Percentiles rank a stretch among this genome's conserved stretches.
phyloP scores from a whole-genome alignment of 2,329 filamentous ascomycete genomes.

The Aureobasidium lini region DNA sequence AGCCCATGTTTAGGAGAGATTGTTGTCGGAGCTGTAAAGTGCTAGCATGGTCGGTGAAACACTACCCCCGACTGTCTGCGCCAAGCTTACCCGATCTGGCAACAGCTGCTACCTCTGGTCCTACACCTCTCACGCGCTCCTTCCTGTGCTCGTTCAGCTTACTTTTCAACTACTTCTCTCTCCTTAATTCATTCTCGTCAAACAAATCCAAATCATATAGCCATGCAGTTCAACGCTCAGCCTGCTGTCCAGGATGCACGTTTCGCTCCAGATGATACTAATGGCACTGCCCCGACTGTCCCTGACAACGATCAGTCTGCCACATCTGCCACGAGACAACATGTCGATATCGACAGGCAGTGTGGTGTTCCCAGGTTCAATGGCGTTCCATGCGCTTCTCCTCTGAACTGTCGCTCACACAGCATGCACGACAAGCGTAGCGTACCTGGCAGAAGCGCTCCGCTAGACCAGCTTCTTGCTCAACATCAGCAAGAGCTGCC shows the following conservation, averaged over 20 bases:
- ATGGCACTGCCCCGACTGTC: background rate
- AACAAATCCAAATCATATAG: background rate
- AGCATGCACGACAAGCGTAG: background rate
- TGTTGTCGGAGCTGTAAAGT: background rate
- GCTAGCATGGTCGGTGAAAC: constrained; percentile 1
- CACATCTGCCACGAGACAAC: background rate
- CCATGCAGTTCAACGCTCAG: background rate
- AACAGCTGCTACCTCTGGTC: background rate
- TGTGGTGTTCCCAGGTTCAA: constrained; percentile 3
- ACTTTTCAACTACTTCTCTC: background rate
- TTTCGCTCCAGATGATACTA: background rate
- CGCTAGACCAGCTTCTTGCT: background rate
- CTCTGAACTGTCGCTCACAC: background rate
- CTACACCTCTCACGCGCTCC: background rate
- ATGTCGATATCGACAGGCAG: constrained; percentile 1
- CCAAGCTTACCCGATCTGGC: background rate
- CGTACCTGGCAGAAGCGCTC: constrained; percentile 3
- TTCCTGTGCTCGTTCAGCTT: background rate
- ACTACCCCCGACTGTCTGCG: background rate
- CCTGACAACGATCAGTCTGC: background rate
- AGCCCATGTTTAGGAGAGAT: background rate
- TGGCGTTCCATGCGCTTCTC: background rate
- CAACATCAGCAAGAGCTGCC: background rate
- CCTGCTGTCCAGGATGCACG: background rate
- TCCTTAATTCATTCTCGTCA: background rate